Evolutionary conservation across 1,284 basidiomycete genomes (phyloP).

Genomic region (Moniliella sp.): DNA sequence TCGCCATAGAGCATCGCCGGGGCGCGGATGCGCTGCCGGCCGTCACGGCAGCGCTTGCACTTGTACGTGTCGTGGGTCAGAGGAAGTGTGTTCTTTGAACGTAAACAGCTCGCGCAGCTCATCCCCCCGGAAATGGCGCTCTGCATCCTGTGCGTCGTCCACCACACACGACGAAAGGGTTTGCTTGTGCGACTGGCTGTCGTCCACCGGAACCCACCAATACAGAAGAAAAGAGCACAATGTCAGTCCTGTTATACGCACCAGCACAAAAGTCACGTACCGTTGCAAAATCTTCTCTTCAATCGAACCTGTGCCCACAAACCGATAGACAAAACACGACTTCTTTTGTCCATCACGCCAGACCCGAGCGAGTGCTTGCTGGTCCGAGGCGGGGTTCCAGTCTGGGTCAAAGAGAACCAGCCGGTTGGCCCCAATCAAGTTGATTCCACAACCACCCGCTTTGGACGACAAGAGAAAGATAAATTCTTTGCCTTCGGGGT

Average conservation of each 20-base stretch:
- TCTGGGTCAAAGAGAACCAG: slow-evolving; percentile 92
- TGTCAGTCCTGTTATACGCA: too few species aligned
- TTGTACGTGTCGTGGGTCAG: slow-evolving; percentile 64
- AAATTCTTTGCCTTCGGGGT: slow-evolving; percentile 81
- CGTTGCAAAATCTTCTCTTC: slow-evolving; percentile 97
- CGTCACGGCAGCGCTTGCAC: slow-evolving; percentile 76
- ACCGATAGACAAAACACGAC: slow-evolving; percentile 70
- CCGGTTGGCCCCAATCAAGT: slow-evolving; percentile 88
- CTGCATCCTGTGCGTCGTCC: slow-evolving; percentile 84
- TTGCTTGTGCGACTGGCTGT: slow-evolving; percentile 61
- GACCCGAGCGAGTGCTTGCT: slow-evolving; percentile 89
- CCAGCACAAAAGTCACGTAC: slow-evolving; percentile 23
- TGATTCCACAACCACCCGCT: slow-evolving; percentile 94
- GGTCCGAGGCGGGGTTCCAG: slow-evolving; percentile 95
- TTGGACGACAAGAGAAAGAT: slow-evolving; percentile 93
- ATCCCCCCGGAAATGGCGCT: slow-evolving; percentile 81
- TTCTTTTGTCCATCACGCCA: slow-evolving; percentile 99
- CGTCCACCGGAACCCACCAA: neutral
- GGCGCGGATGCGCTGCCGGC: slow-evolving; percentile 61
- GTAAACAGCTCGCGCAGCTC: slow-evolving; percentile 72
- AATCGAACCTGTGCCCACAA: slow-evolving; percentile 88
- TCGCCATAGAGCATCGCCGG: slow-evolving; percentile 80
- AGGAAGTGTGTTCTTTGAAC: slow-evolving; percentile 66
- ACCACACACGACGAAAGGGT: slow-evolving; percentile 89
- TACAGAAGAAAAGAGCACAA: neutral